Evolutionary conservation across 2,329 filamentous ascomycete species (phyloP), one percentile per base, ranked within the genome.

Genomic region (Drechslerella stenobrocha): DNA sequence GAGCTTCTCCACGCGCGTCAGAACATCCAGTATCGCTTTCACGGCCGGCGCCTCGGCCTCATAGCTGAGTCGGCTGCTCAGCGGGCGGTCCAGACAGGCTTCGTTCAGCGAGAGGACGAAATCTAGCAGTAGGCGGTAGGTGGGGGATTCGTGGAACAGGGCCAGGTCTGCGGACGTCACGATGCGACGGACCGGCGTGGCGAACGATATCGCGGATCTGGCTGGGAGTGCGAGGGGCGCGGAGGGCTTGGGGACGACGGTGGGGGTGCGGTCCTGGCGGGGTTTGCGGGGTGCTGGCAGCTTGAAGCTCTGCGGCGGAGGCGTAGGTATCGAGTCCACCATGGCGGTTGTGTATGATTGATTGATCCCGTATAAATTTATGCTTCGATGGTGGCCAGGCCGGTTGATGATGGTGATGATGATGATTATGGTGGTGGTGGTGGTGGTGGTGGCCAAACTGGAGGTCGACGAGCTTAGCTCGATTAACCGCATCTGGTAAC

Each of bases 51-150:
- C 84, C n/a, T 85, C 76, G 42, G 83, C 79, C n/a, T 82, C 78
- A 30, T 77, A 76, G 1, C 87, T 87, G 70, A 87, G 82, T 4
- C 87, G 84, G 8, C 46, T 51, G 48, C 72, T 72, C 23, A 73
- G 66, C 18, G 64, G 57, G 24, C 80, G 83, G 74, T 88, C 85
- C 50, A 84, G 79, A 44, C 96, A 88, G 2, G 88, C 85, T 73
- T 96, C 91, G 44, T 90, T 86, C 20, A 98, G 83, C 7, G 84
- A 83, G 76, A 96, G 96, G 69, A 96, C 81, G 78, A 96, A 98
- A 18, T 88, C 84, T 61, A 88, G 79, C 42, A 98, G 82, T 37
- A 97, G 82, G 5, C 80, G 80, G 76, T 89, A 87, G 4, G 91
- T 87, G 0, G 86, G 80, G 0, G 91, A 96, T 0, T 83, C 78